Evolutionary conservation across 495 filamentous ascomycete species (phyloP).

Genomic region (Annulohypoxylon stygium): DNA sequence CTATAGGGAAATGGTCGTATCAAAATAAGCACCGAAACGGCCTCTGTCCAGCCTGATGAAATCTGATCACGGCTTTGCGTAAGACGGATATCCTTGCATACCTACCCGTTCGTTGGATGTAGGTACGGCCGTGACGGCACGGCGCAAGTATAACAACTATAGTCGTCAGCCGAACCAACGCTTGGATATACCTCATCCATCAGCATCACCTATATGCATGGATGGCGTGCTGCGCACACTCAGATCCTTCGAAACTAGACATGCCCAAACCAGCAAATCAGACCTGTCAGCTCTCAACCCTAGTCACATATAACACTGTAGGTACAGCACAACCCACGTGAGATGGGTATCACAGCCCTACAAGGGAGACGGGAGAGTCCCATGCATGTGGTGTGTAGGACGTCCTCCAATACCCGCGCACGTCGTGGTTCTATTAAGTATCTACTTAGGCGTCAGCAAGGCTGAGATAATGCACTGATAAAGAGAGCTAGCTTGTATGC

Average conservation of each 20-base stretch:
- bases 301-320: conserved; percentile 15
- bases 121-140: conserved; percentile 13
- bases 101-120: conserved; percentile 15
- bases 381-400: conserved; percentile 28
- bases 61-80: conserved; percentile 16
- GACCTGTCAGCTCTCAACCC: conserved; percentile 23
- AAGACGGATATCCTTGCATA: conserved; percentile 15
- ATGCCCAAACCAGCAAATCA: conserved; percentile 25
- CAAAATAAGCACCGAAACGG: neutral
- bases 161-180: conserved; percentile 29
- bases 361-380: conserved; percentile 25
- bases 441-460: conserved; percentile 13
- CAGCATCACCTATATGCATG: conserved; percentile 37
- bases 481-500: conserved; percentile 22
- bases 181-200: conserved; percentile 39
- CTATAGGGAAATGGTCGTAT: neutral
- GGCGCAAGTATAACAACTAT: conserved; percentile 9
- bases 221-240: conserved; percentile 29
- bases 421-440: conserved; percentile 10
- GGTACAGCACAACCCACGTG: conserved; percentile 42
- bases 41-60: conserved; percentile 19
- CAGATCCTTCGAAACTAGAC: conserved; percentile 37
- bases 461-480: conserved; percentile 32
- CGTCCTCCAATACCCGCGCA: conserved; percentile 12
- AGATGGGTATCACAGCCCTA: conserved; percentile 45